These are phyloP conservation scores for Micromonas commoda DNA, from an alignment of 139 green algal genomes.

Conservation along the genomic window DNA sequence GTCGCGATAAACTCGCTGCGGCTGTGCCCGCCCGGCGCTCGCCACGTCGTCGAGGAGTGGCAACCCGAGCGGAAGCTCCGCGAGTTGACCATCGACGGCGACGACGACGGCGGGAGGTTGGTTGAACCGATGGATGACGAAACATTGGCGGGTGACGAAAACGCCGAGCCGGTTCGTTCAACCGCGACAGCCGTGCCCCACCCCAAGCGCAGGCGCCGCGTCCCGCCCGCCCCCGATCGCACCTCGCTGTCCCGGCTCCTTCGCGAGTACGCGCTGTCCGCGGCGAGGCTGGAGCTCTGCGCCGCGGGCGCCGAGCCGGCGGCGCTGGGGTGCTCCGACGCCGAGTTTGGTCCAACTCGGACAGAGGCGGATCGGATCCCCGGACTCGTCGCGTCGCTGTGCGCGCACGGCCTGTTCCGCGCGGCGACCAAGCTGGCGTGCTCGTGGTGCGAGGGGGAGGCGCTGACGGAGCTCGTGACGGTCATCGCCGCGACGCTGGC, in stretches of 20 bases:
- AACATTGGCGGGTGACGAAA: not conserved
- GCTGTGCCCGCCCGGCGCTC: not conserved
- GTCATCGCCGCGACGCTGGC: slow-evolving; percentile 2
- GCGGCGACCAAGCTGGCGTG: not conserved
- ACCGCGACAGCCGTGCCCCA: not conserved
- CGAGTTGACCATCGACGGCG: not conserved
- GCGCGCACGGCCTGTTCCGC: not conserved
- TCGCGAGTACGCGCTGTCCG: slow-evolving; percentile 1
- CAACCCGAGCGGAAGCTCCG: not conserved
- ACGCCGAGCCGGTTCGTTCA: not conserved
- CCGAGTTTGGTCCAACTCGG: not conserved
- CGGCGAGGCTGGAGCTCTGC: slow-evolving; percentile 5
- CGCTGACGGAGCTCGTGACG: not conserved
- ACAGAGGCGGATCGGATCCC: not conserved
- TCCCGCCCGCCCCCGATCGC: not conserved
- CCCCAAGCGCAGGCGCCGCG: not conserved
- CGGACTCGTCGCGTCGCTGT: not conserved
- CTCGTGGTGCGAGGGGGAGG: not conserved
- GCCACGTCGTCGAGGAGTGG: not conserved
- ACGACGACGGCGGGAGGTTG: not conserved
- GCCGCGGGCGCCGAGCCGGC: not conserved
- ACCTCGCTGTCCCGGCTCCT: not conserved
- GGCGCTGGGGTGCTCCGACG: not conserved
- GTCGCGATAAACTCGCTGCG: not conserved
- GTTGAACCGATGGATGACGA: not conserved